phyloP scores from a whole-genome alignment of 148 eudicot species.

The Vaccinium corymbosum region DNA sequence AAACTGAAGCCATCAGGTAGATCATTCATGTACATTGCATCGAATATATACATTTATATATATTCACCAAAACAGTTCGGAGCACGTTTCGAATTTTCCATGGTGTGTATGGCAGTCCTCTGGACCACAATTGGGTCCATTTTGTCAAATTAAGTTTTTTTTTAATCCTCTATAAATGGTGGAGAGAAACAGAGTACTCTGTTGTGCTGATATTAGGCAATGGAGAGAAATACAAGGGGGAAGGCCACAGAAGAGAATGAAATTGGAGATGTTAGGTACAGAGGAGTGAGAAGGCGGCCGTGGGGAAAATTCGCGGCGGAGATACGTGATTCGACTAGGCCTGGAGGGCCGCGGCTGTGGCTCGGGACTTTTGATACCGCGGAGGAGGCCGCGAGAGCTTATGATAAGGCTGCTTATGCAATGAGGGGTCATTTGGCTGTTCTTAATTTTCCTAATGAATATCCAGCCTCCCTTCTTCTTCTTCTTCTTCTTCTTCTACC shows the following conservation, averaged over 20 bases:
- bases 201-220: not conserved
- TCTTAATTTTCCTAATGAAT: conserved; percentile 34
- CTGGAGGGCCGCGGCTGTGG: conserved; percentile 21
- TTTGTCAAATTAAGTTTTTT: not conserved
- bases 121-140: not conserved
- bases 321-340: conserved; percentile 24
- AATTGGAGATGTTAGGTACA: not conserved
- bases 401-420: conserved; percentile 17
- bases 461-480: conserved; percentile 20
- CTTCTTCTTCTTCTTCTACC: not conserved
- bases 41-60: not conserved
- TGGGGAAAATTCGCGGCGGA: conserved; percentile 32
- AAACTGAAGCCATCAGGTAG: not conserved
- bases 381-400: conserved; percentile 25
- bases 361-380: conserved; percentile 25
- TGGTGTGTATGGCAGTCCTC: not conserved
- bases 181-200: conserved; percentile 7
- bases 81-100: not conserved
- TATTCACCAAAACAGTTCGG: not conserved
- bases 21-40: not conserved
- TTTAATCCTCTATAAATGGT: not conserved
- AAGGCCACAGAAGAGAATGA: not conserved
- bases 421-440: conserved; percentile 25
- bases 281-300: conserved; percentile 26
- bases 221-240: not conserved